Percentiles rank a stretch among this genome's conserved stretches.
phyloP scores from a whole-genome alignment of 768 basidiomycete genomes.

The Hemileccinum rubropunctum region DNA sequence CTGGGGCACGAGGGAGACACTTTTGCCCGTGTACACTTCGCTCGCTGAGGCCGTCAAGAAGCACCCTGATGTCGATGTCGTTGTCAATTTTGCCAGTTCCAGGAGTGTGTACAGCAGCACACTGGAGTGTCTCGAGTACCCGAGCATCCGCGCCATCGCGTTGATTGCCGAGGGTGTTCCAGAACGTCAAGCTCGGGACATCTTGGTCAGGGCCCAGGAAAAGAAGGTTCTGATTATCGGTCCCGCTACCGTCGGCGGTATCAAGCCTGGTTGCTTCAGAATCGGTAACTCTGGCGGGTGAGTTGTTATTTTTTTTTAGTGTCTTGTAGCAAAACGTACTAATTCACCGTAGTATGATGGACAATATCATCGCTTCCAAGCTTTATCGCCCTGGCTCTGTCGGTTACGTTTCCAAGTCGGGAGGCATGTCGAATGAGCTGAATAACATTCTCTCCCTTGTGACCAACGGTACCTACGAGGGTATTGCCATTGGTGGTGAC shows the following conservation, averaged over 20 bases:
- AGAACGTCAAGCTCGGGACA: conserved; percentile 94
- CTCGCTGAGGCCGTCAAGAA: conserved; percentile 89
- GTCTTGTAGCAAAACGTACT: not conserved
- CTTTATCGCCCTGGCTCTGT: conserved; percentile 97
- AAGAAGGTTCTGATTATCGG: conserved; percentile 92
- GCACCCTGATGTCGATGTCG: conserved; percentile 94
- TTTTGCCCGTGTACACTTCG: conserved; percentile 94
- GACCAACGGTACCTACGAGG: conserved; percentile 99
- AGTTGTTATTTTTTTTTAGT: conserved; percentile 24
- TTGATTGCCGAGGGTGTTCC: conserved; percentile 99
- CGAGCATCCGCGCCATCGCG: conserved; percentile 58
- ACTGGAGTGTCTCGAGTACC: conserved; percentile 75
- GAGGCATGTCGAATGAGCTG: conserved; percentile 99
- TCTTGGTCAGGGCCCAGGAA: conserved; percentile 82
- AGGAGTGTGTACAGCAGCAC: conserved; percentile 95
- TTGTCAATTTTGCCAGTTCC: conserved; percentile 96
- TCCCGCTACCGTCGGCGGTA: conserved; percentile 97
- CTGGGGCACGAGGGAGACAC: conserved; percentile 99
- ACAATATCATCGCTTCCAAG: conserved; percentile 99
- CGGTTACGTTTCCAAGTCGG: conserved; percentile 99
- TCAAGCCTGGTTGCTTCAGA: conserved; percentile 99
- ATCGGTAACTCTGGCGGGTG: conserved; percentile 98
- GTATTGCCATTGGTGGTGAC: conserved; percentile 99
- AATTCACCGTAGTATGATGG: conserved; percentile 79
- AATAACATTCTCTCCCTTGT: conserved; percentile 98